Base-by-base conservation (phyloP, 441 rosid species). In the Melastoma candidum region DNA sequence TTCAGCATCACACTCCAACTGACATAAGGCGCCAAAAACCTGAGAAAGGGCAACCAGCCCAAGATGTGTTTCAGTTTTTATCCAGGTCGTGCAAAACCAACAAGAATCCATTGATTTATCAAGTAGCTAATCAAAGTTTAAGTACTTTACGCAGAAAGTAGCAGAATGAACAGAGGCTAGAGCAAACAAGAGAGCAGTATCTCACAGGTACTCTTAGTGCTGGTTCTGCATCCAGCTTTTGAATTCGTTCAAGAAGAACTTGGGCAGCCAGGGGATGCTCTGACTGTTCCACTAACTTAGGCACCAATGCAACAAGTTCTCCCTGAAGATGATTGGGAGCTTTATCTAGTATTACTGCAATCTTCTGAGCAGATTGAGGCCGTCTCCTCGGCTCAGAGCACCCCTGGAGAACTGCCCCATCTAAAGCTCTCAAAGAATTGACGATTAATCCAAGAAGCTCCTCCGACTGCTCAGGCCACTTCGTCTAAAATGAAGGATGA, bases 401-500 rank as follows among this genome's bases (percentile, higher is more conserved):
- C 59, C 95, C 87, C 55, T 87, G 95, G 24, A 90, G 90, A 74
- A 83, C 92, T 68, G 85, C 92, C 69, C 95, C 95, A 61, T 94
- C 98, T 51, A 84, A 82, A 62, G 97, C 81, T 78, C 95, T 81
- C 61, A 93, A 77, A 51, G 97, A 93, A 70, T 93, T 93, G 13
- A 93, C 88, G 68, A 93, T 93, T 74, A 93, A 74, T 70, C 96
- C 96, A 56, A 93, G 71, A 39, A 93, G 88, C 81, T 93, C 98
- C 81, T 86, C 97, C 39, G 97, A 93, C 72, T 93, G 97, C 74
- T 92, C 97, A 1, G 95, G 93, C 96, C 99, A 87, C 74, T 89
- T 89, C 55, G 96, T 77, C 99, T 89, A 83, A 54, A 71, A 63
- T 72, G 56, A 64, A 61, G 44, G 46, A 47, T 51, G 32, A 58